Base-by-base conservation (phyloP, 768 basidiomycete genomes). In the Boletus rufocinnamomeus region DNA sequence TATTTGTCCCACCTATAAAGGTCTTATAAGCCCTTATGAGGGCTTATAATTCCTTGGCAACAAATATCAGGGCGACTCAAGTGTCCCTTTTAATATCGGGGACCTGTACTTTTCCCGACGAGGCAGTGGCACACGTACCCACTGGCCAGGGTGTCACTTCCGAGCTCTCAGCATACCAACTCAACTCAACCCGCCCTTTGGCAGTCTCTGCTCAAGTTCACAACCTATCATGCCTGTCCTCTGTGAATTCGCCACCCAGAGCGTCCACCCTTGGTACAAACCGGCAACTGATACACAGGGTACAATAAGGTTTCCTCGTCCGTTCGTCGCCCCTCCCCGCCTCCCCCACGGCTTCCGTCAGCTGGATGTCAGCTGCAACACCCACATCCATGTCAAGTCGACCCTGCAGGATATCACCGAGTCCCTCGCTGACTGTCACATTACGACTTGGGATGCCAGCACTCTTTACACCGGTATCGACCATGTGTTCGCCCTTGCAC, bases 311-410 rank as follows among this genome's bases (percentile, higher is more conserved):
- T 68, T 67, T 35, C 58, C 66, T 34, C 57, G 51, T 49, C 50
- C 21, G 6, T 48, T 67, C 19, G 34, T 65, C 21, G 50, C 63
- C n/a, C 60, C n/a, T 43, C 66, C 66, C 8, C 63, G 66, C 34
- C 40, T 68, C 41, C 17, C 63, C 3, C 63, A 68, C 4, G 66
- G 66, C 10, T 11, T 67, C 25, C 57, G 57, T 27, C 0, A 0
- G 7, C 43, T 66, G 1, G 66, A 68, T 11, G 19, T 65, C 10
- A 9, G 1, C n/a, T 37, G 41, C 25, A 35, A 17, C 0, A 52
- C 51, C 44, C 48, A 54, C 50, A 68, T 68, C 38, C 63, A 60
- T 10, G 25, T 37, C 50, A 56, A 44, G 25, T 55, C 66, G 14
- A 49, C 52, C 3, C 5, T 62, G 32, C 49, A 51, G 1, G 32